Evolutionary conservation across 441 rosid species (phyloP), one percentile per base, ranked within the genome.

Genomic region (Adansonia gregorii): DNA sequence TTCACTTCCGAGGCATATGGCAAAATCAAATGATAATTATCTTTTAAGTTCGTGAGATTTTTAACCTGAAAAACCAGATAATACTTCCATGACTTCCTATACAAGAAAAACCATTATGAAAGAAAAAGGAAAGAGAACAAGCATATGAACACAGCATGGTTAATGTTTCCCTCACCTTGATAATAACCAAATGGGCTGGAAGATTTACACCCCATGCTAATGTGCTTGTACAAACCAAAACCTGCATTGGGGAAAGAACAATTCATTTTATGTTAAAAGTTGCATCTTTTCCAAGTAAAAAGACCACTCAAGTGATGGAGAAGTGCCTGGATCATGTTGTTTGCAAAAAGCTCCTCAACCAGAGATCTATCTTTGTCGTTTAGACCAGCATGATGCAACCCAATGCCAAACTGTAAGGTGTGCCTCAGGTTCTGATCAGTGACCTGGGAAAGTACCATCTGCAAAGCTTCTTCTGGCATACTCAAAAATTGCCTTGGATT

Each of bases 201-300:
- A 94, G 92, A 83, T 96, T 96, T 82, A 96, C 98, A 73, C 98
- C 99, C 98, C 99, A 96, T 63, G 99, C 98, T 80, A 94, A 86
- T 39, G 99, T 96, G 86, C 98, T 96, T 74, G 99, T 96, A 80
- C 97, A 93, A 78, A 96, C 96, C 91, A 96, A 84, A 69, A 94
- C 98, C 99, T 96, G 84, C 39, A 70, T 74, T 39, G 54, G 41
- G 68, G 76, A 85, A 48, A 67, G 75, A 54, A 82, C 64, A 15
- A 52, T n/a, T 39, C 52, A 55, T 66, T 4, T 35, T 15, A 46
- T 66, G 4, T 68, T 46, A 20, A 15, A 31, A 24, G 69, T 59
- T 41, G 39, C 49, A 6, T 66, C 39, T 61, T 75, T 41, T 22
- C 63, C 14, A 20, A 71, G 49, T 35, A 46, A 35, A 76, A 70